Evolutionary conservation across 176 grass and related monocot genomes (phyloP), one percentile per base, ranked within the genome.

Genomic region (Musa schizocarpa): DNA sequence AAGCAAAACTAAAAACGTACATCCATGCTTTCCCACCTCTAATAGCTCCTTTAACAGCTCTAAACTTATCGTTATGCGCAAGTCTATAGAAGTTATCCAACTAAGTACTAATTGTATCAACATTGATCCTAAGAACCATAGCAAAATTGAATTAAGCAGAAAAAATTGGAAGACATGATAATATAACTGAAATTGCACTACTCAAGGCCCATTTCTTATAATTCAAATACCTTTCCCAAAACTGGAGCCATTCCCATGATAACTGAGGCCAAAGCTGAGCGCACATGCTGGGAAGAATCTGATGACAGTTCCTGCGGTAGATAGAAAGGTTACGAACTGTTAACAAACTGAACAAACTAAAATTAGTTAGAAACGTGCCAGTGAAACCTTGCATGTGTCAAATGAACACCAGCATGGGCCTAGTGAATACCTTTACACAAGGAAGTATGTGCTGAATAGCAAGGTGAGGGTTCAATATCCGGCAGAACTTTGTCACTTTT

Each of bases 231-330:
- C 95, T 98, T 98, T 51, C 90, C 95, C 79, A 98, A 84, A 9
- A 94, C 88, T 75, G 95, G 95, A 78, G 95, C 95, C 95, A 98
- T 93, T 57, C 95, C 95, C 95, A 98, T 93, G 50, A 98, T 98
- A 14, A 93, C 95, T 73, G 95, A 98, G 82, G 95, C 95, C 88
- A 93, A 87, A 76, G 95, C 95, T 69, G 90, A 93, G 74, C 95
- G 95, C 81, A 98, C 95, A 83, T 98, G 95, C 74, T 93, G 90
- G 24, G 95, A 93, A 13, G 95, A 93, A 86, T 98, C 95, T 0
- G 88, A 84, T 56, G 95, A 93, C 20, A 94, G 61, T 43, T 98
- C 95, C 95, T 98, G 70, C 16, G 29, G 43, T 71, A 75, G 1
- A 19, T 76, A 16, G 20, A 25, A 63, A 23, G 19, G 7, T 17